Percentiles rank a stretch among this genome's conserved stretches.
Evolutionary conservation across 2,329 filamentous ascomycete genomes (phyloP).

Genomic region (Fusarium clavum): DNA sequence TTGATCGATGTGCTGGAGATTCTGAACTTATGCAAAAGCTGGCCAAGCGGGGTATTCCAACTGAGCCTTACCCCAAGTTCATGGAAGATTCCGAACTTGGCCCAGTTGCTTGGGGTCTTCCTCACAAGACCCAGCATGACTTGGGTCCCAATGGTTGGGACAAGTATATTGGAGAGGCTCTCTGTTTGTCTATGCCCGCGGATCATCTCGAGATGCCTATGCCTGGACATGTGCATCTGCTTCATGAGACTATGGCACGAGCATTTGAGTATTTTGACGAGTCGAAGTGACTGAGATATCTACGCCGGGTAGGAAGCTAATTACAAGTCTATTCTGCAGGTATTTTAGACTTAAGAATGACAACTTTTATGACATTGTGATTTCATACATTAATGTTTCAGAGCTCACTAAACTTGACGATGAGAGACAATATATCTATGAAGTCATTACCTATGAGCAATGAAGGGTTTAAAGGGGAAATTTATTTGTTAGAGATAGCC

Average conservation of each 20-base stretch:
- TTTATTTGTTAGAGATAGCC: background rate
- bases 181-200: background rate
- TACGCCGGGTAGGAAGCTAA: background rate
- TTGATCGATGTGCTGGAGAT: background rate
- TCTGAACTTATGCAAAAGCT: background rate
- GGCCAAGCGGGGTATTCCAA: background rate
- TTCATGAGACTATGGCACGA: background rate
- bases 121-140: background rate
- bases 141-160: background rate
- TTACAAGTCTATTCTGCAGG: no score
- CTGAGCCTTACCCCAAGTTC: background rate
- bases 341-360: background rate
- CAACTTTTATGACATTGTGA: background rate
- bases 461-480: background rate
- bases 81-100: background rate
- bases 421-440: background rate
- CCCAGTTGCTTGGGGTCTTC: background rate
- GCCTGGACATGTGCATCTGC: conserved; percentile 1
- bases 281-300: background rate
- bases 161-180: background rate
- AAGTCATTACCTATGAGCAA: no score
- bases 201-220: conserved; percentile 4
- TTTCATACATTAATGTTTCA: background rate
- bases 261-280: background rate
- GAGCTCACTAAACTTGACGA: background rate